Base-by-base conservation (phyloP, 768 basidiomycete genomes). In the Phaffia tasmanica region DNA sequence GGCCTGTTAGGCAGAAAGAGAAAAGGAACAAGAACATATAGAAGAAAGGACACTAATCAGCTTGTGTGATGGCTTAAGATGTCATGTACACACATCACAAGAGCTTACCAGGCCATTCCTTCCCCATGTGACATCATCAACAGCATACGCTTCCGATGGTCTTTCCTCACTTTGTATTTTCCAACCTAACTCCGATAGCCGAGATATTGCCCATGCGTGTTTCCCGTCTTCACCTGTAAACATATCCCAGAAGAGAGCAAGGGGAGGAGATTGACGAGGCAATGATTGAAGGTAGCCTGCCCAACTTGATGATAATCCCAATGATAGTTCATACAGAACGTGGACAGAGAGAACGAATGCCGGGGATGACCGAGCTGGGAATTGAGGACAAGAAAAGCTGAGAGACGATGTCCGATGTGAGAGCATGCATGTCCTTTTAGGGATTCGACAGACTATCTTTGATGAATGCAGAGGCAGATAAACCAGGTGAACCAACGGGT, bases 231-330 rank as follows among this genome's bases (percentile, higher is more conserved):
- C 57, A 0, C 73, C 73, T 2, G 47, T 59, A 4, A 73, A 47
- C 19, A 70, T 69, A 46, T 65, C 62, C 79, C 79, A 80, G 7
- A 79, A 71, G 21, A 73, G 49, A 0, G 76, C 77, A 21, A 77
- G 54, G 8, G 69, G 65, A 3, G 77, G 70, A 4, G 65, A 56
- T 0, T 68, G 65, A 8, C 73, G 69, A 0, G 79, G 79, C 29
- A 78, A 63, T 8, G 70, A 70, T 57, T 76, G 76, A 4, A 79
- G 64, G 66, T 78, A 79, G 18, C 74, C 75, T 21, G 64, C 73
- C 71, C 74, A 79, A 14, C 48, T 48, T 9, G 66, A 67, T 46
- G 21, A 3, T 3, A 29, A 18, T 23, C 61, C 60, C 1, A 67
- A 48, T 4, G 27, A 19, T 32, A 67, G 50, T 42, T 67, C 66